phyloP scores from a whole-genome alignment of 768 basidiomycete species.

The Sistotremastrum niveocremeum region DNA sequence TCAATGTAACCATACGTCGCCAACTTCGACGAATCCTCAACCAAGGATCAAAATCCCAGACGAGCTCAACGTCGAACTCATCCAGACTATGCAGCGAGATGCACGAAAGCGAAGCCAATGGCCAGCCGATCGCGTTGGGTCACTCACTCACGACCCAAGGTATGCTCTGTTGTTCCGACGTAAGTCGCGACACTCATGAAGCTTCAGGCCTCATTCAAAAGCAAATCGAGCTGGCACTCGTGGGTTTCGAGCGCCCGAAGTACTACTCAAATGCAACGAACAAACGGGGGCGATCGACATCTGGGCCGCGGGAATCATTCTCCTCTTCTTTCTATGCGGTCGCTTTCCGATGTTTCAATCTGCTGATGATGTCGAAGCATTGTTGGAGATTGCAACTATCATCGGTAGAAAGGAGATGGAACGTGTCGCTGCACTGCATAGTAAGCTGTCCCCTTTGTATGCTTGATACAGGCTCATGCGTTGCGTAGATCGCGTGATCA shows the following conservation, averaged over 20 bases:
- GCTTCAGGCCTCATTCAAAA: slow-evolving; percentile 59
- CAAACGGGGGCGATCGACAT: slow-evolving; percentile 93
- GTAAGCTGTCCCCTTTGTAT: slow-evolving; percentile 30
- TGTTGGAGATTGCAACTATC: slow-evolving; percentile 87
- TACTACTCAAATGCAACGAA: slow-evolving; percentile 84
- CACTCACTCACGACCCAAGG: slow-evolving; percentile 64
- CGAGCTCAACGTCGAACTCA: slow-evolving; percentile 32
- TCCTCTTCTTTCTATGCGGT: slow-evolving; percentile 81
- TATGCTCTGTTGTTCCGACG: slow-evolving; percentile 14
- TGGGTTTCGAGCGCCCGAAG: slow-evolving; percentile 95
- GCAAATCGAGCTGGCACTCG: slow-evolving; percentile 95
- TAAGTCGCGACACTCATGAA: neutral
- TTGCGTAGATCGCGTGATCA: slow-evolving; percentile 66
- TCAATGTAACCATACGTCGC: slow-evolving; percentile 66
- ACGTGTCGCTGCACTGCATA: slow-evolving; percentile 74
- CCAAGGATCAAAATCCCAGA: slow-evolving; percentile 34
- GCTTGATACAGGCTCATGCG: neutral
- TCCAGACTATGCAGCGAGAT: slow-evolving; percentile 47
- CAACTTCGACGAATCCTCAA: slow-evolving; percentile 51
- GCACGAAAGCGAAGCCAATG: slow-evolving; percentile 39
- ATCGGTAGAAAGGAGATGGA: slow-evolving; percentile 79
- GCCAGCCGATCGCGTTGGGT: slow-evolving; percentile 62
- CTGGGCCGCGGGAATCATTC: slow-evolving; percentile 88
- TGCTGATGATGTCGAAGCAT: slow-evolving; percentile 85
- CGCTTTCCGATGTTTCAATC: slow-evolving; percentile 95